Conservation (phyloP, 345 rosid species). For the Populus nigra region DNA sequence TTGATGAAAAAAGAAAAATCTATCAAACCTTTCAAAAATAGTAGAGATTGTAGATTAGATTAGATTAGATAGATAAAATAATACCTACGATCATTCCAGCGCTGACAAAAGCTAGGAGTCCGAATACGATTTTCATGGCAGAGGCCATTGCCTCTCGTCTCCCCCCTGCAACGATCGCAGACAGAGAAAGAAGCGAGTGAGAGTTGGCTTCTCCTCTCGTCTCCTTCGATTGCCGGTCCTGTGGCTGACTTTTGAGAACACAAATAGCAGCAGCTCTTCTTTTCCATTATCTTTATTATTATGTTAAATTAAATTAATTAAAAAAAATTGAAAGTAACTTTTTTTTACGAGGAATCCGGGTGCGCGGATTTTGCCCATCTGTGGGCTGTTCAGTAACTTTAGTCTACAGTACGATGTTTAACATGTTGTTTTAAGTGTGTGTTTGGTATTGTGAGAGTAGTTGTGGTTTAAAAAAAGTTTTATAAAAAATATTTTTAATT, state of each 20-base stretch:
- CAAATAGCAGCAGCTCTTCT: too few species aligned
- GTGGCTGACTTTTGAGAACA: too few species aligned
- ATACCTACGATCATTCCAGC: conserved; percentile 89
- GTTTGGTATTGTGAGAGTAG: too few species aligned
- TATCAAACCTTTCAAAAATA: not conserved
- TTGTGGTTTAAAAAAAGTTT: too few species aligned
- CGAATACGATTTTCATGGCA: conserved; percentile 68
- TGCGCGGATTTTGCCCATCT: not conserved
- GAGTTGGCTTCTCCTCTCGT: not conserved
- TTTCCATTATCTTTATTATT: too few species aligned
- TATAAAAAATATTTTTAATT: too few species aligned
- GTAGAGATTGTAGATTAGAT: not conserved
- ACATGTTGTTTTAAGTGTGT: too few species aligned
- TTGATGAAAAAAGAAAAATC: not conserved
- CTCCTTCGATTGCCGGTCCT: not conserved
- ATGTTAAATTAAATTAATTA: too few species aligned
- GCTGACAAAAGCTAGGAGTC: conserved; percentile 80
- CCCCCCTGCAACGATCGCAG: not conserved
- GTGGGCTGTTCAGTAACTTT: not conserved
- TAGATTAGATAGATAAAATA: not conserved
- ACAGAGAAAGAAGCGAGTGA: not conserved
- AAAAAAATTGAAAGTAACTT: not conserved
- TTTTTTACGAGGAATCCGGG: not conserved
- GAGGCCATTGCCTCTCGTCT: conserved; percentile 48
- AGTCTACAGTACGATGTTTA: not conserved